Evolutionary conservation across 768 basidiomycete genomes (phyloP).

Genomic region (Flagelloscypha sp.): DNA sequence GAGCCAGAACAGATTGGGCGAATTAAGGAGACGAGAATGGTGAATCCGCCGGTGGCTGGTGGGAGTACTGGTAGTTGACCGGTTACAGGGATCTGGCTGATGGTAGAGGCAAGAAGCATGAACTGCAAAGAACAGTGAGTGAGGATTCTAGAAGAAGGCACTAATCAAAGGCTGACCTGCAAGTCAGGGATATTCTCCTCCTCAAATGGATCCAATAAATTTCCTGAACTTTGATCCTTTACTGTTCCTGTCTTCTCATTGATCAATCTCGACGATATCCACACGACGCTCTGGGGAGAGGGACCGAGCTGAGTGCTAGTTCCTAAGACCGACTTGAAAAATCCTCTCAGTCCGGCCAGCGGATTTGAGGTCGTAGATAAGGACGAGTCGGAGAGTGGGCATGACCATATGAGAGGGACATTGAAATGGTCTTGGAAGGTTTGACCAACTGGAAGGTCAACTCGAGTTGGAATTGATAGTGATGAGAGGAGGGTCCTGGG

Average conservation of each 20-base stretch:
- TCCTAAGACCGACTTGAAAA: slow-evolving; percentile 24
- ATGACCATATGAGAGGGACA: slow-evolving; percentile 23
- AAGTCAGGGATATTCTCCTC: slow-evolving; percentile 26
- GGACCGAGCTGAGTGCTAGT: slow-evolving; percentile 24
- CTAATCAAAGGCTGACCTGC: no score
- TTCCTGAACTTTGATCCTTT: no score
- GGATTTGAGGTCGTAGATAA: slow-evolving; percentile 18
- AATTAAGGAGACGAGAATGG: slow-evolving; percentile 10
- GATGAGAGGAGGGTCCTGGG: no score
- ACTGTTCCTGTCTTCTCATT: slow-evolving; percentile 10
- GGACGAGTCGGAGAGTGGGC: slow-evolving; percentile 24
- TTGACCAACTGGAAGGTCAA: no score
- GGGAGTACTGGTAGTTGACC: slow-evolving; percentile 9
- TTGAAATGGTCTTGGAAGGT: slow-evolving; percentile 34
- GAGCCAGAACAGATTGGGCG: slow-evolving; percentile 12
- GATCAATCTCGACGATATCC: slow-evolving; percentile 20
- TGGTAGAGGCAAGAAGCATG: no score
- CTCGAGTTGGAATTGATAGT: no score
- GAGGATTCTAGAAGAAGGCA: no score
- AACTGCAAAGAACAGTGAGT: no score
- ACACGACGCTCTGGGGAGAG: slow-evolving; percentile 22
- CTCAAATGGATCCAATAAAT: slow-evolving; percentile 13
- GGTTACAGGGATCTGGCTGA: no score
- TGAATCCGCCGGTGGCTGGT: slow-evolving; percentile 11
- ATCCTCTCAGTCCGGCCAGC: slow-evolving; percentile 18